Percentiles rank a stretch among this genome's conserved stretches.
phyloP scores from a whole-genome alignment of 2,329 filamentous ascomycete species.

The Waltergamsia citrina region DNA sequence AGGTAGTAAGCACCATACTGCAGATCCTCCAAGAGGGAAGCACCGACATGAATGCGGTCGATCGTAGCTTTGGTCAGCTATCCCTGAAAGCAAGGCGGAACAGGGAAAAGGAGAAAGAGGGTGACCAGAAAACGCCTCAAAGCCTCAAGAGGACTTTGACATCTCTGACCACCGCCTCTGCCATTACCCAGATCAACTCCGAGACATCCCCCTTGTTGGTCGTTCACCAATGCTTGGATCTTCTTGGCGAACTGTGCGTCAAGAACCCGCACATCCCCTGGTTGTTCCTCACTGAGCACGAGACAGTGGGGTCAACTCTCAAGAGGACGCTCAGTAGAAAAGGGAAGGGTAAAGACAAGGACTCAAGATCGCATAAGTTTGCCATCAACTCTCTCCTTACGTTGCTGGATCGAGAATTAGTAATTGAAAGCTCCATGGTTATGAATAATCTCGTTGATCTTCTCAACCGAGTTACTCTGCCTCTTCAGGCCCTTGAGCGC shows the following conservation, averaged over 20 bases:
- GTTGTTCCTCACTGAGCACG: conserved; percentile 92
- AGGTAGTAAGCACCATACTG: conserved; percentile 86
- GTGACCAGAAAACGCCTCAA: conserved; percentile 67
- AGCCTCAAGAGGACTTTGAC: conserved; percentile 67
- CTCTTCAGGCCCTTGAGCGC: conserved; percentile 71
- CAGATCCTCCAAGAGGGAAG: conserved; percentile 95
- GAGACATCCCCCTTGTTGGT: conserved; percentile 92
- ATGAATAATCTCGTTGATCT: conserved; percentile 90
- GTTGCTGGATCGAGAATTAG: conserved; percentile 83
- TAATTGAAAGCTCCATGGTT: conserved; percentile 93
- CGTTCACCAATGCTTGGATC: conserved; percentile 86
- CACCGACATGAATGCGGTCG: conserved; percentile 83
- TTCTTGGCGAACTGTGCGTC: conserved; percentile 73
- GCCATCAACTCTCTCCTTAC: conserved; percentile 85
- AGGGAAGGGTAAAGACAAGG: conserved; percentile 85
- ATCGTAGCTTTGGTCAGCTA: conserved; percentile 88
- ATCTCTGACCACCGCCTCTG: conserved; percentile 34
- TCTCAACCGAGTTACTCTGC: conserved; percentile 79
- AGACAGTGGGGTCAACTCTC: conserved; percentile 60
- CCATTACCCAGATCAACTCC: conserved; percentile 50
- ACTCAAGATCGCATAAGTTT: conserved; percentile 74
- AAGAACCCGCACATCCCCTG: conserved; percentile 81
- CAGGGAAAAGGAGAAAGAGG: conserved; percentile 51
- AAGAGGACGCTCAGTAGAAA: conserved; percentile 74
- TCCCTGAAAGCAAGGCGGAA: conserved; percentile 84